Base-by-base conservation (phyloP, 352 stramenopile genomes). In the Elongisporangium prolatum region DNA sequence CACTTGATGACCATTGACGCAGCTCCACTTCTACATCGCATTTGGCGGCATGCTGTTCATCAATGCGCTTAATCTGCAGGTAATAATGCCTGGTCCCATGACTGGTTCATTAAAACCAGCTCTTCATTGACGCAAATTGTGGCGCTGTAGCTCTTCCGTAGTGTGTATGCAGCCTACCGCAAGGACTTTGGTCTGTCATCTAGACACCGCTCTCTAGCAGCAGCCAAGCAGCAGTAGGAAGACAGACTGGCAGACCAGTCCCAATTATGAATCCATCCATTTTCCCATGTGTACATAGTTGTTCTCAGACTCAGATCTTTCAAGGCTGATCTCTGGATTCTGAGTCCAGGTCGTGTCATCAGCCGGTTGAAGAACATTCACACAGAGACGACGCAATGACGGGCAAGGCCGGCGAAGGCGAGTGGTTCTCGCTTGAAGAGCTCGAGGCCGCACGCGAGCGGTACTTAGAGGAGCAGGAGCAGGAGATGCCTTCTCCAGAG, bases 381-480 rank as follows among this genome's bases (percentile, higher is more conserved):
- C 13, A 48, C 50, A 44, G 17, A 47, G 50, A 37, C 37, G 50
- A 37, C 37, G 34, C 34, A 44, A 44, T 44, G 38, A 21, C 56
- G 54, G 24, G 54, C 54, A 68, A 74, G 49, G 66, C 60, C 54
- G 57, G 61, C 16, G 70, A 77, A 38, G 54, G 38, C 57, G 79
- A 89, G 47, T 89, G 82, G 69, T 91, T 89, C 69, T 91, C 82
- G n/a, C 52, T 69, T 37, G 79, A 88, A 57, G 82, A 89, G 48
- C 67, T 92, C 44, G 80, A 86, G 67, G 68, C 70, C 37, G 80
- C 83, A 47, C 83, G 83, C 47, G 80, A 89, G 54, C 75, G 84
- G 50, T 93, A 93, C 65, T 64, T 93, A 44, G 68, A 82, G 57
- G 83, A 89, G 54, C 83, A 93, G 59, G 77, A 93, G 68, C 81